phyloP scores from a whole-genome alignment of 1,284 basidiomycete genomes.

The Apiotrichum gamsii region DNA sequence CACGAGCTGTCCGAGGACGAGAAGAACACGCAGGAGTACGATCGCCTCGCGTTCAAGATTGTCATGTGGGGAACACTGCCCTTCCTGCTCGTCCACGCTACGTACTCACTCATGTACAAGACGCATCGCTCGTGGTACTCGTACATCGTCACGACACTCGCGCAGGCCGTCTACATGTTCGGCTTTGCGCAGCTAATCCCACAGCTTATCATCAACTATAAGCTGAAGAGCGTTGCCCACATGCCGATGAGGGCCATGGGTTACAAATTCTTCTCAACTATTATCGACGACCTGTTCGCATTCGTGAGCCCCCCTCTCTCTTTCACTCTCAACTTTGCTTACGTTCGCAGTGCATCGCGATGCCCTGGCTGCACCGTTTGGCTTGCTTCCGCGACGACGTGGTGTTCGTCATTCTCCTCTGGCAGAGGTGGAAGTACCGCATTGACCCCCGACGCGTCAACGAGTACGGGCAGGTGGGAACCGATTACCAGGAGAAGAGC shows the following conservation, averaged over 20 bases:
- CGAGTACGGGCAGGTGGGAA: constrained; percentile 88
- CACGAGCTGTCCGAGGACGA: constrained; percentile 89
- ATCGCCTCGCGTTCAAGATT: constrained; percentile 52
- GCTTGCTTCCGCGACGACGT: constrained; percentile 69
- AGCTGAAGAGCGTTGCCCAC: constrained; percentile 64
- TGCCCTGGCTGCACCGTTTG: constrained; percentile 78
- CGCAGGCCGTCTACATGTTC: constrained; percentile 61
- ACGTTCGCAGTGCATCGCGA: constrained; percentile 90
- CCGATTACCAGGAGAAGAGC: constrained; percentile 4
- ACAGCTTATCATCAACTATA: constrained; percentile 86
- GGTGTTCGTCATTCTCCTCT: constrained; percentile 57
- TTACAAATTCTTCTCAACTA: constrained; percentile 66
- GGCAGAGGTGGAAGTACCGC: constrained; percentile 88
- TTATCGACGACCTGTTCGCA: constrained; percentile 81
- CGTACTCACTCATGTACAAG: constrained; percentile 59
- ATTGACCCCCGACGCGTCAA: constrained; percentile 89
- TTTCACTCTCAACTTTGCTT: too few species aligned
- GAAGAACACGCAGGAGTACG: constrained; percentile 94
- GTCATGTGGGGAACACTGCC: constrained; percentile 84
- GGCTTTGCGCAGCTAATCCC: constrained; percentile 93
- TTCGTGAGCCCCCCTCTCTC: background rate
- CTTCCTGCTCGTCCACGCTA: constrained; percentile 72
- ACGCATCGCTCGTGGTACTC: constrained; percentile 92
- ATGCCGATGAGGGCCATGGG: constrained; percentile 85
- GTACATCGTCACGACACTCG: constrained; percentile 68